Percentiles rank a stretch among this genome's conserved stretches.
Evolutionary conservation across 176 grass and related monocot genomes (phyloP).

Genomic region (Aegilops bicornis): DNA sequence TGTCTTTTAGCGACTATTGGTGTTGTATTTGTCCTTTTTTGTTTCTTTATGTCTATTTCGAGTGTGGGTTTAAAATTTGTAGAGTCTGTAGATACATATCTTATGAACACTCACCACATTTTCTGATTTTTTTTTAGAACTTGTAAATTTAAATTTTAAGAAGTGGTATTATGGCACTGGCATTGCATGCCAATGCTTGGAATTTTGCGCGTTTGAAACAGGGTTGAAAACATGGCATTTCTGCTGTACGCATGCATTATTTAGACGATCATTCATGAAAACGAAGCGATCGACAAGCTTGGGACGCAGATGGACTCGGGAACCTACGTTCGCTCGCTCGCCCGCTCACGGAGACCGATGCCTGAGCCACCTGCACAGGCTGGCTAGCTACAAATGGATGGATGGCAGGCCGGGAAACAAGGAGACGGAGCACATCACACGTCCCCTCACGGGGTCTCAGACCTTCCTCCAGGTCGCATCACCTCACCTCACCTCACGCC

Average conservation of each 20-base stretch:
- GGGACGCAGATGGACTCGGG: neutral
- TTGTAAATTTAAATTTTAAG: no score
- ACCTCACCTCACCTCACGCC: neutral
- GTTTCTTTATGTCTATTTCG: no score
- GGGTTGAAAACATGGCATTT: no score
- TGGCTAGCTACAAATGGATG: slow-evolving; percentile 16
- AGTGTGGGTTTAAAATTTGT: no score
- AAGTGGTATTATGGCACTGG: no score
- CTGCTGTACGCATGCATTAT: neutral
- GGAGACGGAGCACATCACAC: slow-evolving; percentile 15
- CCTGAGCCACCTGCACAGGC: neutral
- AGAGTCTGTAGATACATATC: no score
- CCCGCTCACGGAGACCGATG: neutral
- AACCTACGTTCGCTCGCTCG: neutral
- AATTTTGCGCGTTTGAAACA: no score
- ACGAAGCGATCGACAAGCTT: neutral
- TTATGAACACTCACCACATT: no score
- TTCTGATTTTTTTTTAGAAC: no score
- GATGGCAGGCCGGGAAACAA: slow-evolving; percentile 1
- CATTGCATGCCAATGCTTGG: no score
- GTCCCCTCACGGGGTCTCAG: neutral
- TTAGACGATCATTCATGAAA: neutral
- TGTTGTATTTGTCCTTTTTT: no score
- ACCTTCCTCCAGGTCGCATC: neutral
- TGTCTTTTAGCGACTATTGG: no score